Percentiles rank a stretch among this genome's conserved stretches.
phyloP scores from a whole-genome alignment of 495 filamentous ascomycete genomes.

The Aspergillus avenaceus region DNA sequence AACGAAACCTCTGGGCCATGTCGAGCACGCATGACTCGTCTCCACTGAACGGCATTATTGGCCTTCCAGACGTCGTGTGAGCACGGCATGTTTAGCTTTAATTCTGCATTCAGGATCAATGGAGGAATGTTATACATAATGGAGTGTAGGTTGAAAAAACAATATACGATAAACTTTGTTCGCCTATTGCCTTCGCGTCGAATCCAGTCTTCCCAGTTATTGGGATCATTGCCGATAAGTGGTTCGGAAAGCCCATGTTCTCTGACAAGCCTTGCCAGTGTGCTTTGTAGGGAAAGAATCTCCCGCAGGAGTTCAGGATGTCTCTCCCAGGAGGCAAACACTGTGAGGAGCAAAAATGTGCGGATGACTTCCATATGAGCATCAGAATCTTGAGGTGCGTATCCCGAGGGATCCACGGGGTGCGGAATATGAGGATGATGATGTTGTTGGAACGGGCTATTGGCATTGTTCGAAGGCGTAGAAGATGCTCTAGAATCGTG shows the following conservation, averaged over 20 bases:
- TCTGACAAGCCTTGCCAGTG: constrained; percentile 45
- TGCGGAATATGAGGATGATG: constrained; percentile 21
- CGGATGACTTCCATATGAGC: constrained; percentile 49
- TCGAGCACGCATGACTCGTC: constrained; percentile 32
- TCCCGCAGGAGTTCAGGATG: constrained; percentile 47
- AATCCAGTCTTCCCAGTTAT: constrained; percentile 49
- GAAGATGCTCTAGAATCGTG: constrained; percentile 39
- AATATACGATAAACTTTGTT: constrained; percentile 51
- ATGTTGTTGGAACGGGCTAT: constrained; percentile 34
- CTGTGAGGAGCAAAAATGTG: constrained; percentile 44
- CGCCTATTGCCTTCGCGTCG: constrained; percentile 45
- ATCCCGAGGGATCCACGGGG: constrained; percentile 31
- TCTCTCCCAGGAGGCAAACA: constrained; percentile 52
- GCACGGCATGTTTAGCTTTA: constrained; percentile 47
- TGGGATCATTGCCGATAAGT: constrained; percentile 25
- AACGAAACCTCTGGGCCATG: constrained; percentile 39
- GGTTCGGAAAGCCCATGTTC: constrained; percentile 43
- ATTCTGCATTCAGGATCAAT: constrained; percentile 45
- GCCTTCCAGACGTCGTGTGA: constrained; percentile 51
- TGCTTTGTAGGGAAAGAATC: constrained; percentile 47
- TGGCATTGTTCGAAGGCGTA: constrained; percentile 34
- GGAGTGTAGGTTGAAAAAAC: constrained; percentile 52
- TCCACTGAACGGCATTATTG: constrained; percentile 42
- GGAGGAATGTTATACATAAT: constrained; percentile 55
- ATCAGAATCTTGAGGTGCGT: constrained; percentile 42